These are phyloP conservation scores for Sclerotinia minor DNA, from an alignment of 2,329 filamentous ascomycete species.

Conservation along the genomic window DNA sequence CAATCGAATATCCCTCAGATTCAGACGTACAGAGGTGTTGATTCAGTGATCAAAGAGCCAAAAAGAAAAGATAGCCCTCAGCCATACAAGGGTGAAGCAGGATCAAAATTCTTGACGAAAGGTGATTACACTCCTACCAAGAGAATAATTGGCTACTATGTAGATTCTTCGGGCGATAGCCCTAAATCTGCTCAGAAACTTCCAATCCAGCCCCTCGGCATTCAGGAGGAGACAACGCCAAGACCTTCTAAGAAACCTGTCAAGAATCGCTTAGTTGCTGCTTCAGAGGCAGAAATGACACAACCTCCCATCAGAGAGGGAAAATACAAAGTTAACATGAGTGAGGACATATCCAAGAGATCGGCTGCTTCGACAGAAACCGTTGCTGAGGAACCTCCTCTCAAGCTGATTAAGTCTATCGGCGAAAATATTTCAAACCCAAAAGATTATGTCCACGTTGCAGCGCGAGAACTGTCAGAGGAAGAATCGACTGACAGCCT, in stretches of 20 bases:
- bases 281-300: slow-evolving; percentile 8
- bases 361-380: not conserved
- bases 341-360: slow-evolving; percentile 11
- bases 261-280: not conserved
- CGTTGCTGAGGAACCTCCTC: not conserved
- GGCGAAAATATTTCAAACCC: not conserved
- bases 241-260: not conserved
- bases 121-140: slow-evolving; percentile 22
- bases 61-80: slow-evolving; percentile 17
- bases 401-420: not conserved
- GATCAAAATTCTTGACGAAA: slow-evolving; percentile 20
- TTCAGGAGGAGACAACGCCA: slow-evolving; percentile 1
- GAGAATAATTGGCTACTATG: slow-evolving; percentile 19
- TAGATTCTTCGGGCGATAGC: slow-evolving; percentile 1
- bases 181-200: not conserved
- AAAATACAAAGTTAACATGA: not conserved
- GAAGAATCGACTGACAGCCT: not conserved
- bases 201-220: not conserved
- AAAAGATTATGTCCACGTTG: not conserved
- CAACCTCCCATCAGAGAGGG: not conserved
- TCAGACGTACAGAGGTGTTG: slow-evolving; percentile 21
- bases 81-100: not conserved
- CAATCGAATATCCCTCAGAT: not conserved
- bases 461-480: not conserved
- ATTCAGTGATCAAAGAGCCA: slow-evolving; percentile 14